phyloP scores from a whole-genome alignment of 108 stramenopile genomes.

The Pseudonitzschia multiseries region DNA sequence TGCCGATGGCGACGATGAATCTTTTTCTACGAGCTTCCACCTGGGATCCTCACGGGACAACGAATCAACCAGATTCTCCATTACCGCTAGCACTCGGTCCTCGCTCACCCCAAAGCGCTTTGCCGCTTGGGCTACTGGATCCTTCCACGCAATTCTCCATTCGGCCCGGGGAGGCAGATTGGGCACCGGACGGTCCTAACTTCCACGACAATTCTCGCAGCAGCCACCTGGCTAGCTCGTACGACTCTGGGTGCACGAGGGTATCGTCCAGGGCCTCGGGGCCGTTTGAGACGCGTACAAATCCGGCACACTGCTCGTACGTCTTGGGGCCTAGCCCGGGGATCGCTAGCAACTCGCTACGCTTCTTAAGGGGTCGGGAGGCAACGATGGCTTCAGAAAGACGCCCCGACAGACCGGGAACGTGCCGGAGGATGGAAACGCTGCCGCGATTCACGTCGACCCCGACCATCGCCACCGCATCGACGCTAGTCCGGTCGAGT shows the following conservation, averaged over 20 bases:
- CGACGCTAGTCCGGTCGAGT: constrained; percentile 44
- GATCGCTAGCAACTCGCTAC: constrained; percentile 51
- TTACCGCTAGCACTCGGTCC: constrained; percentile 45
- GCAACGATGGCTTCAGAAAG: constrained; percentile 40
- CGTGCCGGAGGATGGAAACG: constrained; percentile 47
- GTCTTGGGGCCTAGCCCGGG: constrained; percentile 64
- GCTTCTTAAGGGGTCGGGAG: constrained; percentile 44
- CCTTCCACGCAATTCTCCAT: constrained; percentile 30
- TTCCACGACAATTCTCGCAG: constrained; percentile 47
- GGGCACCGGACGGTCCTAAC: constrained; percentile 7
- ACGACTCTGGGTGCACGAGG: constrained; percentile 66
- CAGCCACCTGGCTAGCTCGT: constrained; percentile 53
- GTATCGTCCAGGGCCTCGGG: constrained; percentile 58
- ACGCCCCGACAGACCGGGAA: constrained; percentile 48
- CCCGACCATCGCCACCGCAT: constrained; percentile 62
- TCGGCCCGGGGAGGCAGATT: constrained; percentile 25
- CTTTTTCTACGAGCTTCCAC: not conserved
- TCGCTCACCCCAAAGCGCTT: constrained; percentile 28
- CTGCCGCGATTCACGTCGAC: constrained; percentile 57
- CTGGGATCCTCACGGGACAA: constrained; percentile 59
- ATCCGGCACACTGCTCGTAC: constrained; percentile 65
- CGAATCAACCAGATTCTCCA: constrained; percentile 51
- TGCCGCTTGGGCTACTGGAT: constrained; percentile 37
- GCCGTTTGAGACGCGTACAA: constrained; percentile 45
- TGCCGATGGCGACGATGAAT: not conserved